Evolutionary conservation across 306 rosid genomes (phyloP).

Genomic region (Rosa persica): DNA sequence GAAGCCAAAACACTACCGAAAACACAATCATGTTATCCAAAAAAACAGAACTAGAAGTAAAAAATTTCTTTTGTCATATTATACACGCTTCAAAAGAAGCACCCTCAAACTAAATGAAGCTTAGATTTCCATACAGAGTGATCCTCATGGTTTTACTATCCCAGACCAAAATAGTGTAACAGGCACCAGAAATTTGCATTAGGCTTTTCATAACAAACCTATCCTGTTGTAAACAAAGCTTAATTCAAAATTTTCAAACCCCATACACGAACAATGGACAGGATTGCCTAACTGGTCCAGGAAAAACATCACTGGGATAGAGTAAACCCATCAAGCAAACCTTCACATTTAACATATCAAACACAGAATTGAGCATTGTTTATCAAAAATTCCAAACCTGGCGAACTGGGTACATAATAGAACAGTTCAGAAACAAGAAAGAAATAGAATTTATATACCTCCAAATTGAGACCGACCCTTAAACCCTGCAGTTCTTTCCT

Average conservation of each 20-base stretch:
- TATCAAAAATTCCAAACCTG: background rate
- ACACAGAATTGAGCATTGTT: background rate
- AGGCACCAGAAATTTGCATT: background rate
- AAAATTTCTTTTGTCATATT: background rate
- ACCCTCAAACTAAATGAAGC: background rate
- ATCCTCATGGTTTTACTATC: background rate
- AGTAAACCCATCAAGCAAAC: slow-evolving; percentile 1
- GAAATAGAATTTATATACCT: slow-evolving; percentile 40
- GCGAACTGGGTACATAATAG: slow-evolving; percentile 1
- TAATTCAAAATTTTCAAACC: background rate
- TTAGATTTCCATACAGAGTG: background rate
- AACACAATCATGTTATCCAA: background rate
- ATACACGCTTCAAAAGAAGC: background rate
- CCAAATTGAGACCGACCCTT: slow-evolving; percentile 81
- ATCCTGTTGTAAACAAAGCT: background rate
- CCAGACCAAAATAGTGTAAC: background rate
- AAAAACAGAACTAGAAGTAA: background rate
- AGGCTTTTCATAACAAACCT: background rate
- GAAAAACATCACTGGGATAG: slow-evolving; percentile 2
- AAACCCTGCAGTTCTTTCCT: slow-evolving; percentile 75
- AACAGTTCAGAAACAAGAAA: background rate
- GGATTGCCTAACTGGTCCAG: background rate
- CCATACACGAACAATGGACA: background rate
- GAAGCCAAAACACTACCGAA: background rate
- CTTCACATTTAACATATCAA: background rate